Base-by-base conservation (phyloP, 2,329 filamentous ascomycete species). In the Seiridium unicorne region DNA sequence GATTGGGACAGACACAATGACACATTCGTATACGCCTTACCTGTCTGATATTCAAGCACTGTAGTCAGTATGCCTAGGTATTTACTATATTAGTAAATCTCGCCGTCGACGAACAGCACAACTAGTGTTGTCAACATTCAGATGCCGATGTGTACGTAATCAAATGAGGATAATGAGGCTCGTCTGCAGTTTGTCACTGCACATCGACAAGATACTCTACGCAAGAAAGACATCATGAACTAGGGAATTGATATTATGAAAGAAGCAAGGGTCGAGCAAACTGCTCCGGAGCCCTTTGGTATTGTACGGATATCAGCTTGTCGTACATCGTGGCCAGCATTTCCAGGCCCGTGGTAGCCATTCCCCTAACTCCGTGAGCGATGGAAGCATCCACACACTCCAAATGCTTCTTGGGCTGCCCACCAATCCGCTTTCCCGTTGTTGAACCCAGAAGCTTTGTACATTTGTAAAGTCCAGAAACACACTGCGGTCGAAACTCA, bases 311-410 rank as follows among this genome's bases (percentile, higher is more conserved):
- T 49, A 32, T 32, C 47, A 32, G n/a, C 18, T 26, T 26, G 47
- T 32, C 5, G 35, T 53, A 35, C 49, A 35, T 40, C 32, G 11
- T 38, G 18, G 31, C 18, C 49, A 34, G 49, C 32, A 18, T 18
- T n/a, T 53, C 34, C 49, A 34, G 38, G 51, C 51, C 51, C 36
- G 11, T 4, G 18, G n/a, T 5, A 18, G 51, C 34, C 6, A 55
- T 44, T 32, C 51, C 49, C 44, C n/a, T 31, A 57, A 57, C 54
- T 57, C 54, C 54, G 44, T 36, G 42, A 57, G 54, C 44, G 54
- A 57, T 57, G 54, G 54, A 57, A 55, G 9, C 54, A 57, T 48
- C 54, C 54, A 57, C 54, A 42, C 44, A 36, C 54, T 47, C 54
- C 54, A 57, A 44, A n/a, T 35, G n/a, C 47, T 47, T 47, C 40